phyloP scores from a whole-genome alignment of 192 early-diverging fungal genomes.

The Blastocladiella britannica region DNA sequence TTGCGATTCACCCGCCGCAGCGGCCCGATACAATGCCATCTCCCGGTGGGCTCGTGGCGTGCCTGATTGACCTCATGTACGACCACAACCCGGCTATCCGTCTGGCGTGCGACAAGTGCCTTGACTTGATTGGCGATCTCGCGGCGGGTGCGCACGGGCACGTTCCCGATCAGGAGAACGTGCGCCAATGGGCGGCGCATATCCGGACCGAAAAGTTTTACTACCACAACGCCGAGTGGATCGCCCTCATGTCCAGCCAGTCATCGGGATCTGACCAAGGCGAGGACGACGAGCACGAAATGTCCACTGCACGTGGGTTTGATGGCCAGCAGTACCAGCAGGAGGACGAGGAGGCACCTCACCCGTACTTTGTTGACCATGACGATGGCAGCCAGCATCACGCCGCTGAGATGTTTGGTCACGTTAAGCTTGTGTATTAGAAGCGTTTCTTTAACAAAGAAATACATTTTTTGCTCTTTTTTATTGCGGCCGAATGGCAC shows the following conservation, averaged over 20 bases:
- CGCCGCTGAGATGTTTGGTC: neutral
- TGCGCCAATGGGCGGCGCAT: conserved; percentile 24
- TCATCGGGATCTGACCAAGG: neutral
- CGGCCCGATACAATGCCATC: too few species aligned
- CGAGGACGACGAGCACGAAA: neutral
- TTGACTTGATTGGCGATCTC: conserved; percentile 25
- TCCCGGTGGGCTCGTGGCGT: conserved; percentile 25
- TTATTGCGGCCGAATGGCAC: too few species aligned
- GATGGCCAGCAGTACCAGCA: neutral
- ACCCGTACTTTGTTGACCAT: neutral
- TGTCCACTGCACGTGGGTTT: too few species aligned
- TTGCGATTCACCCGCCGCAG: too few species aligned
- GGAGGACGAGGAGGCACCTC: neutral
- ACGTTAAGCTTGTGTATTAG: neutral
- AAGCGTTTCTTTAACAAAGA: too few species aligned
- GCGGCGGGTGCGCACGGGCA: neutral
- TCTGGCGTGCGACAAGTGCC: conserved; percentile 27
- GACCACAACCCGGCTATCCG: conserved; percentile 33
- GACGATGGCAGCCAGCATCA: neutral
- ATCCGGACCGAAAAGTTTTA: conserved; percentile 32
- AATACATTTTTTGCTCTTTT: too few species aligned
- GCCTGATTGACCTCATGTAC: conserved; percentile 34
- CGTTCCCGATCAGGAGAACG: conserved; percentile 29
- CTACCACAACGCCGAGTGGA: conserved; percentile 37
- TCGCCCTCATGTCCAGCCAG: neutral